Conservation (phyloP, 371 early-diverging fungal genomes). For the Thermomucor indicae-seudaticae region DNA sequence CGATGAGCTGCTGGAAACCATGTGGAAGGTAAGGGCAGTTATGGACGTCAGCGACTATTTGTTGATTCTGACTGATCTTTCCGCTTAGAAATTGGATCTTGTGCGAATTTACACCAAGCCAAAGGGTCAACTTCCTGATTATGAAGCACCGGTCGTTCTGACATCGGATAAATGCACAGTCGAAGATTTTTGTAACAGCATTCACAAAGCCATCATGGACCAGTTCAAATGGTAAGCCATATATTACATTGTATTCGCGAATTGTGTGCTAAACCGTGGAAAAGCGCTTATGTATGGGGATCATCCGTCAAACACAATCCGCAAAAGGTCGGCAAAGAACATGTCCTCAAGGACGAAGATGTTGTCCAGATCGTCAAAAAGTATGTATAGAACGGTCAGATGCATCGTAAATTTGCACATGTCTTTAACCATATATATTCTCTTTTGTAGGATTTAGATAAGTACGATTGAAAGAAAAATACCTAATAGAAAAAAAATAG, state of each 20-base stretch:
- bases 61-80: not conserved
- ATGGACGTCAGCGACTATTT: not conserved
- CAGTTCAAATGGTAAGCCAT: constrained; percentile 86
- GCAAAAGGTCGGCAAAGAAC: constrained; percentile 99
- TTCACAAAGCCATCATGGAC: constrained; percentile 94
- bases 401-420: too few species aligned
- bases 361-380: constrained; percentile 94
- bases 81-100: constrained; percentile 59
- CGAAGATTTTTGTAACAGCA: constrained; percentile 97
- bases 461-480: too few species aligned
- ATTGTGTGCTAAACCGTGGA: not conserved
- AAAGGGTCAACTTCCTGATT: constrained; percentile 97
- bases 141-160: constrained; percentile 95
- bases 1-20: constrained; percentile 95
- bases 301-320: constrained; percentile 97
- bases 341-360: constrained; percentile 95
- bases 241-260: too few species aligned
- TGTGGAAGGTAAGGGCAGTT: constrained; percentile 75
- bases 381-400: too few species aligned
- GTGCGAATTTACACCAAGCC: constrained; percentile 96
- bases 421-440: too few species aligned
- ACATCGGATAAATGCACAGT: constrained; percentile 71
- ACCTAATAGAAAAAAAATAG: too few species aligned
- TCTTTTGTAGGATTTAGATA: too few species aligned
- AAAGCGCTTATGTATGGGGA: constrained; percentile 98